Evolutionary conservation across 2,329 filamentous ascomycete species (phyloP).

Genomic region (Arthrobotrys iridis): DNA sequence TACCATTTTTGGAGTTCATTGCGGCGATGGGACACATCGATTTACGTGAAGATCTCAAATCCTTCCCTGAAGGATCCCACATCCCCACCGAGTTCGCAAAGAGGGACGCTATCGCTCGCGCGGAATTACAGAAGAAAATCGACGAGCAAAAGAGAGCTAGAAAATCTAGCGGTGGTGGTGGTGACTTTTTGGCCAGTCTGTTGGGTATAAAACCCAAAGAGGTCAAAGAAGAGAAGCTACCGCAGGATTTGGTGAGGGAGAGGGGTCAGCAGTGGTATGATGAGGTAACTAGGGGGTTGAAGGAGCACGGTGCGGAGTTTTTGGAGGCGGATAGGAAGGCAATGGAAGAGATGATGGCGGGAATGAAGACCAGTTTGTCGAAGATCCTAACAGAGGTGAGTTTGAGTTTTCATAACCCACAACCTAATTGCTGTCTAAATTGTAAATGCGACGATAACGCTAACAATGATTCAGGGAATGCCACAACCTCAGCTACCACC

Average conservation of each 20-base stretch:
- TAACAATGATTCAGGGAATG: constrained; percentile 38
- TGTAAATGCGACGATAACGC: neutral
- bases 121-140: constrained; percentile 83
- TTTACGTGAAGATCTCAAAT: constrained; percentile 84
- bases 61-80: constrained; percentile 81
- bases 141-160: constrained; percentile 74
- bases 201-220: constrained; percentile 80
- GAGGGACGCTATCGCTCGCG: constrained; percentile 83
- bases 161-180: constrained; percentile 69
- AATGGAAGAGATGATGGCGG: constrained; percentile 88
- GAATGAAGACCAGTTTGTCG: constrained; percentile 77
- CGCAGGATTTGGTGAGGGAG: constrained; percentile 93
- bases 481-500: constrained; percentile 43
- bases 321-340: constrained; percentile 89
- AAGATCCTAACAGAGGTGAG: constrained; percentile 59
- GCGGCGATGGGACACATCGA: constrained; percentile 92
- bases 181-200: constrained; percentile 75
- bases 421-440: no score
- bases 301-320: constrained; percentile 94
- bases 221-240: constrained; percentile 86
- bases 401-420: neutral
- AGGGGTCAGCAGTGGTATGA: constrained; percentile 90
- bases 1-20: constrained; percentile 97
- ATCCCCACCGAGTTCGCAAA: constrained; percentile 91
- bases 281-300: constrained; percentile 86